Evolutionary conservation across 768 basidiomycete species (phyloP).

Genomic region (Lactarius deliciosus): DNA sequence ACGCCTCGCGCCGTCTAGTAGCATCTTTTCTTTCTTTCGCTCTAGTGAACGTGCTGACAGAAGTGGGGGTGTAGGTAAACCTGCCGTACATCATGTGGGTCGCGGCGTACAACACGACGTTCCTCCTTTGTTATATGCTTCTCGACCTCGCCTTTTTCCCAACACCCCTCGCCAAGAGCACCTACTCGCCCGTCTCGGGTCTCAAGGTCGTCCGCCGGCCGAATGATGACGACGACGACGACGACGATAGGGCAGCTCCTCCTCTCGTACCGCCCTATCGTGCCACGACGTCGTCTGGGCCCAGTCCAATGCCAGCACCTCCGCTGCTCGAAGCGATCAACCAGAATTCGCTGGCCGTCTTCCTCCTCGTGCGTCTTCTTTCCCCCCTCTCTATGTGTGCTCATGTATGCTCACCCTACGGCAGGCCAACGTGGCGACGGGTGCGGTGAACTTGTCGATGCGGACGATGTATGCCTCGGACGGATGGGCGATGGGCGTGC

Average conservation of each 20-base stretch:
- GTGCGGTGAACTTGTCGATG: constrained; percentile 76
- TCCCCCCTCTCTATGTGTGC: neutral
- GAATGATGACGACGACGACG: neutral
- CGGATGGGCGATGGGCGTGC: constrained; percentile 55
- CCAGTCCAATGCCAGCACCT: constrained; percentile 39
- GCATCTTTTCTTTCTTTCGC: constrained; percentile 32
- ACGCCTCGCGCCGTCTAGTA: constrained; percentile 63
- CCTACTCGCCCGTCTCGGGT: constrained; percentile 40
- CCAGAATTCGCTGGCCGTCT: constrained; percentile 72
- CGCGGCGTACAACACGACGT: constrained; percentile 82
- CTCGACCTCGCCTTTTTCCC: constrained; percentile 74
- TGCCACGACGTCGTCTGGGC: constrained; percentile 30
- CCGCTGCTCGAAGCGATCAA: constrained; percentile 79
- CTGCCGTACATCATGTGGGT: constrained; percentile 88
- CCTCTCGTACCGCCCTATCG: neutral
- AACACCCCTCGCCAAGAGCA: constrained; percentile 37
- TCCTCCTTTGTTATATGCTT: constrained; percentile 76
- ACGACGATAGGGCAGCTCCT: neutral
- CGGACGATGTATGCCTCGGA: constrained; percentile 77
- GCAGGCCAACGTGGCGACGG: constrained; percentile 87
- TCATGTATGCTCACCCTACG: neutral
- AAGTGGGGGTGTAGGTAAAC: constrained; percentile 62
- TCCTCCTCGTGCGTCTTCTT: constrained; percentile 65
- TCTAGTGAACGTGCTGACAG: neutral
- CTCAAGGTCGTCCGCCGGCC: constrained; percentile 34